Evolutionary conservation across 78 protist genomes (phyloP), one percentile per base, ranked within the genome.

Genomic region (Anaeramoeba flamelloides): DNA sequence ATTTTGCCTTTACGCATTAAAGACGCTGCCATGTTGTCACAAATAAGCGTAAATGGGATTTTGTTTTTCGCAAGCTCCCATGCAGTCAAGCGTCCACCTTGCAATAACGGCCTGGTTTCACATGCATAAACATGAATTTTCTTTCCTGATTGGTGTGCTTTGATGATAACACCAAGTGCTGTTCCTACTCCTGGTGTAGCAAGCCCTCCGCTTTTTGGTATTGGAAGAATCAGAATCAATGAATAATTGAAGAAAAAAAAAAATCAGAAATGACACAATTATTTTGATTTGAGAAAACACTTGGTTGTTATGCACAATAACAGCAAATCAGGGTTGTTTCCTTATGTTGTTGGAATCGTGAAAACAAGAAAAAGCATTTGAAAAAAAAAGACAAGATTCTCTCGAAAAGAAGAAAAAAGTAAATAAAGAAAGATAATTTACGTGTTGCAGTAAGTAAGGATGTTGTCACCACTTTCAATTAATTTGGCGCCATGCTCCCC

Each of bases 361-460:
- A n/a, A n/a, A n/a, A n/a, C n/a, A n/a, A n/a, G n/a, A n/a, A n/a
- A n/a, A n/a, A n/a, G n/a, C n/a, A n/a, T n/a, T n/a, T n/a, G n/a
- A n/a, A n/a, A n/a, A n/a, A n/a, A n/a, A n/a, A n/a, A n/a, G n/a
- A n/a, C n/a, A n/a, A n/a, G n/a, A n/a, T n/a, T n/a, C n/a, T n/a
- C n/a, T n/a, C n/a, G n/a, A n/a, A n/a, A n/a, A n/a, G n/a, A n/a
- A n/a, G n/a, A n/a, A n/a, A n/a, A n/a, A n/a, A n/a, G n/a, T n/a
- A n/a, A n/a, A n/a, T n/a, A n/a, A n/a, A n/a, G n/a, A n/a, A n/a
- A n/a, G n/a, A n/a, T n/a, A n/a, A n/a, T n/a, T n/a, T n/a, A n/a
- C n/a, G 90, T 85, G 64, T 88, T 88, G 74, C 90, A 88, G 69
- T 88, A 88, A 0, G 90, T 88, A 34, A 88, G 80, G 4, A 88